Conservation (phyloP, 345 rosid species). For the Eucalyptus rudis region DNA sequence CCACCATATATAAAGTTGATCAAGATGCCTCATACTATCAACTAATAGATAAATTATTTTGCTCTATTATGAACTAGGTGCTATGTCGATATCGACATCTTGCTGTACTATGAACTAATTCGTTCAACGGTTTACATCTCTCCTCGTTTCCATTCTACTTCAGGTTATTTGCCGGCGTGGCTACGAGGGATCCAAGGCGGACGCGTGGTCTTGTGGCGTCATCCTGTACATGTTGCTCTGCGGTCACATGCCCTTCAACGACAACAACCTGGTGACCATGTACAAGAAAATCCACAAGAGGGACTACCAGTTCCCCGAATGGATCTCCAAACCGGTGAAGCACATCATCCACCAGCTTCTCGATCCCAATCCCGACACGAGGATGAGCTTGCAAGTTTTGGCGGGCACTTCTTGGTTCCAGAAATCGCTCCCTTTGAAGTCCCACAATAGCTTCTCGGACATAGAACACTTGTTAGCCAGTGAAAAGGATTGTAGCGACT, state of each 20-base stretch:
- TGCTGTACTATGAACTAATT: not conserved
- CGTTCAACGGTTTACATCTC: not conserved
- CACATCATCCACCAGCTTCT: conserved; percentile 41
- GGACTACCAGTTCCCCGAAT: conserved; percentile 48
- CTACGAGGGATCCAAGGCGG: conserved; percentile 69
- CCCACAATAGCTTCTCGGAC: conserved; percentile 3
- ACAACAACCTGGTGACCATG: conserved; percentile 39
- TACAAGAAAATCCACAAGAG: conserved; percentile 36
- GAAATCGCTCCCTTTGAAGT: conserved; percentile 16
- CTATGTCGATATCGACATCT: not conserved
- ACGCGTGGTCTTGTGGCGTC: conserved; percentile 93
- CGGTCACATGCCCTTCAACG: conserved; percentile 54
- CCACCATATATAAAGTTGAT: not conserved
- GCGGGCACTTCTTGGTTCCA: conserved; percentile 43
- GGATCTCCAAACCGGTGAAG: conserved; percentile 40
- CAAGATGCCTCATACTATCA: not conserved
- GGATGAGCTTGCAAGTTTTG: conserved; percentile 48
- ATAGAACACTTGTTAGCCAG: not conserved
- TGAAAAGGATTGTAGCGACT: not conserved
- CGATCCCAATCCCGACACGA: conserved; percentile 63
- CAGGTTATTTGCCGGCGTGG: conserved; percentile 21
- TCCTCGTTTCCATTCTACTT: not conserved
- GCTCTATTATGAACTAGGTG: not conserved
- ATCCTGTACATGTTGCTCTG: conserved; percentile 48
- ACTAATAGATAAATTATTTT: not conserved